Base-by-base conservation (phyloP, 108 stramenopile species). In the Aurantiochytrium sp. region DNA sequence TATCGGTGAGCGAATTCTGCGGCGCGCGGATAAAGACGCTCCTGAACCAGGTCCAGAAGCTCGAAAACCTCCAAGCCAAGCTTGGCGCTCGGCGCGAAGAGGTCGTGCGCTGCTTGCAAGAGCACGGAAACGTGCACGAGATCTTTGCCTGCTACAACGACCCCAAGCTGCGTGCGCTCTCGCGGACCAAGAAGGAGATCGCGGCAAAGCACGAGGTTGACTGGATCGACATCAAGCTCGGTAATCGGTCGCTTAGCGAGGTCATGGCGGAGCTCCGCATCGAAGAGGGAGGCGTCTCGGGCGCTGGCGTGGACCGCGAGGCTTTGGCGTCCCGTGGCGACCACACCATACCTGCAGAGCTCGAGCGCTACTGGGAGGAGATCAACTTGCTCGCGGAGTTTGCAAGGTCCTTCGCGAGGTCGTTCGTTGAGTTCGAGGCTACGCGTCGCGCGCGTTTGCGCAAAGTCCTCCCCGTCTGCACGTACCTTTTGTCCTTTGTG, bases 171-270 rank as follows among this genome's bases (percentile, higher is more conserved):
- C 27, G 10, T 10, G 32, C 32, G 2, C 59, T 65, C 59, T 34
- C 3, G 8, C 59, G 59, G 6, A 65, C 59, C 59, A 65, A 65
- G 59, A 65, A 65, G 19, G 59, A 65, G 34, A 65, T 65, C 19
- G 59, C 59, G 59, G 59, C 59, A 1, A 8, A 19, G 10, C 59
- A 65, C 2, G 73, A 81, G 45, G n/a, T 81, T 24, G 73, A 81
- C 73, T 81, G 73, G 73, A 81, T 81, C 30, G 39, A 22, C 6
- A 24, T 48, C 21, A 37, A 81, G 73, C 73, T 81, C n/a, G 73
- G 73, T 24, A 1, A 65, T 10, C 59, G 59, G 15, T 12, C 34
- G 27, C 8, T 65, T 65, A 12, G 32, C 59, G 59, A 65, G 8
- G 59, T 65, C 24, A 15, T 65, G 4, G 59, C 59, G 10, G 59